Evolutionary conservation across 1,139 yeast species (phyloP).

Genomic region (Lodderomyces orthopsilosis): DNA sequence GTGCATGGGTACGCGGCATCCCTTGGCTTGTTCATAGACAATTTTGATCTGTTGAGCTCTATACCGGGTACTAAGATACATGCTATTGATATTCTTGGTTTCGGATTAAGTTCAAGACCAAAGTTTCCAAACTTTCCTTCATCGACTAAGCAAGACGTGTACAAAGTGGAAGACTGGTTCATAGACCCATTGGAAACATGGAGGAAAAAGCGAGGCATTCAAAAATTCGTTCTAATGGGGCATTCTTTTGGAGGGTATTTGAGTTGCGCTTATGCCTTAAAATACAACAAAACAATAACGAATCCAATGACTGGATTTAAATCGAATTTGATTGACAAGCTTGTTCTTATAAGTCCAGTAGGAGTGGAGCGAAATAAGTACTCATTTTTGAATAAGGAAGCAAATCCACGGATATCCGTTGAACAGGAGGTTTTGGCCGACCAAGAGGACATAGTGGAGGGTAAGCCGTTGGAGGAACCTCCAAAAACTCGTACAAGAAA

Average conservation of each 20-base stretch:
- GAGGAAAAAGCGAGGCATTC: conserved; percentile 58
- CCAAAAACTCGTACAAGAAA: conserved; percentile 21
- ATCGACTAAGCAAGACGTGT: conserved; percentile 29
- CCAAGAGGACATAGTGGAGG: conserved; percentile 26
- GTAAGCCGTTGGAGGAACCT: conserved; percentile 11
- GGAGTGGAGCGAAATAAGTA: conserved; percentile 41
- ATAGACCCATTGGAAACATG: conserved; percentile 81
- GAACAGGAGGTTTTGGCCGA: conserved; percentile 27
- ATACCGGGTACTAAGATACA: conserved; percentile 45
- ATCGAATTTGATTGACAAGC: conserved; percentile 32
- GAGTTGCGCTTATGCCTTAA: conserved; percentile 72
- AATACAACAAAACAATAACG: conserved; percentile 43
- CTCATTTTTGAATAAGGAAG: conserved; percentile 26
- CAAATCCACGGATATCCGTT: conserved; percentile 17
- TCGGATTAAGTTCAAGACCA: conserved; percentile 46
- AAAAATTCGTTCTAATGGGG: conserved; percentile 71
- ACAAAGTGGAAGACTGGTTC: conserved; percentile 69
- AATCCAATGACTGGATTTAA: conserved; percentile 23
- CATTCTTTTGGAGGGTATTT: conserved; percentile 94
- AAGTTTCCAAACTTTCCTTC: conserved; percentile 32
- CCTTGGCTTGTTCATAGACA: conserved; percentile 42
- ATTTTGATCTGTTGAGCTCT: conserved; percentile 36
- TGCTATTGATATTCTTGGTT: conserved; percentile 45
- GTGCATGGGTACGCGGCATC: conserved; percentile 51
- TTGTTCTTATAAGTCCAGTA: conserved; percentile 45